Evolutionary conservation across 1,139 yeast species (phyloP).

Genomic region (Pichia norvegensis): DNA sequence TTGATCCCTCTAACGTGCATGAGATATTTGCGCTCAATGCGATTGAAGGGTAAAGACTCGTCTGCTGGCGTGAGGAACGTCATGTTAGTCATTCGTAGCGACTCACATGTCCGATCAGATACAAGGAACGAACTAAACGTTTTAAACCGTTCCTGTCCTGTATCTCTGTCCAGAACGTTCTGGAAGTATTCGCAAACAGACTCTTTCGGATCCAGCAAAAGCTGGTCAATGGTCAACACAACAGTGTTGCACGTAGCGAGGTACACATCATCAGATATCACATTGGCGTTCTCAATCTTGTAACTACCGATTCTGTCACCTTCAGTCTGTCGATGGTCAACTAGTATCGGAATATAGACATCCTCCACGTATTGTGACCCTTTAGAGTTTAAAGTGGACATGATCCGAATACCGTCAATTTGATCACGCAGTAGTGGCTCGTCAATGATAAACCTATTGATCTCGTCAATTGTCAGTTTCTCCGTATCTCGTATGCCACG

Average conservation of each 20-base stretch:
- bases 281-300: conserved; percentile 41
- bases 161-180: conserved; percentile 12
- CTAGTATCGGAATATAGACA: conserved; percentile 23
- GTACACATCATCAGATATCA: conserved; percentile 55
- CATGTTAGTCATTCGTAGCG: conserved; percentile 22
- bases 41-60: conserved; percentile 32
- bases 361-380: conserved; percentile 17
- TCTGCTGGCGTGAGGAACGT: conserved; percentile 44
- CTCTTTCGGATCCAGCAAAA: conserved; percentile 30
- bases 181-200: conserved; percentile 16
- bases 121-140: conserved; percentile 16
- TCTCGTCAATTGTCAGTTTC: conserved; percentile 11
- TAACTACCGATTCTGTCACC: conserved; percentile 16
- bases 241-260: conserved; percentile 67
- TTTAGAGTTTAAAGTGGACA: conserved; percentile 16
- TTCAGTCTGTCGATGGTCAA: conserved; percentile 16
- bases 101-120: conserved; percentile 15
- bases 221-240: conserved; percentile 60
- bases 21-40: conserved; percentile 43
- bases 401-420: conserved; percentile 25
- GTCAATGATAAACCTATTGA: conserved; percentile 27
- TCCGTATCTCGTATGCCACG: conserved; percentile 5
- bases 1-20: conserved; percentile 29
- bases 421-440: conserved; percentile 23
- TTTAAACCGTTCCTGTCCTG: conserved; percentile 14